A percentile compares a stretch with the other conserved stretches of the same genome.
Evolutionary conservation across 78 protist species (phyloP).

Genomic region (Dictyostelium intermedium): DNA sequence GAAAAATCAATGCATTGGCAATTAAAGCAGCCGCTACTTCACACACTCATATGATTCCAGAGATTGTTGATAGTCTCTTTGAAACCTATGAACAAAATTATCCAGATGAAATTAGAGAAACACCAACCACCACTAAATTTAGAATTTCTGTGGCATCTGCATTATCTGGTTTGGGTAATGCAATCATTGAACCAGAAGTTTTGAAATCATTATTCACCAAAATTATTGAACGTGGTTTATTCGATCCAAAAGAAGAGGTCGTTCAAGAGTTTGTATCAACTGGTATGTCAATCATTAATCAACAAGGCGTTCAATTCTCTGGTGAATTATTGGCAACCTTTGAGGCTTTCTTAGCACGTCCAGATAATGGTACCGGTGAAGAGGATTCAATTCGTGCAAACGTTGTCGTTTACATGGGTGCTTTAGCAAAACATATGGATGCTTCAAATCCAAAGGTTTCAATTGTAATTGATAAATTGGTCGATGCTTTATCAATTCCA

Average conservation of each 20-base stretch:
- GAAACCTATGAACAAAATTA: background rate
- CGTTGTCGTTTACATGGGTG: slow-evolving; percentile 67
- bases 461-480: slow-evolving; percentile 48
- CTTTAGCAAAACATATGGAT: slow-evolving; percentile 82
- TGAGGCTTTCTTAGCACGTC: slow-evolving; percentile 55
- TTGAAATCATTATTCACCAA: slow-evolving; percentile 32
- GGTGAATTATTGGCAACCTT: slow-evolving; percentile 12
- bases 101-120: slow-evolving; percentile 46
- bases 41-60: background rate
- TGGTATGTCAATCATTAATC: slow-evolving; percentile 31
- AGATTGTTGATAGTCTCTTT: slow-evolving; percentile 10
- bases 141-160: slow-evolving; percentile 35
- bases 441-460: slow-evolving; percentile 48
- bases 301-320: slow-evolving; percentile 20
- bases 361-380: slow-evolving; percentile 46
- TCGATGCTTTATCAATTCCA: slow-evolving; percentile 50
- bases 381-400: slow-evolving; percentile 73
- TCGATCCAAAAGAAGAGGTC: slow-evolving; percentile 33
- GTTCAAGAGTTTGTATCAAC: slow-evolving; percentile 21
- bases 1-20: slow-evolving; percentile 60
- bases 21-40: background rate
- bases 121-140: background rate
- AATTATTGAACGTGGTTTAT: slow-evolving; percentile 50
- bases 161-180: slow-evolving; percentile 47
- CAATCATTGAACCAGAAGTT: background rate